Evolutionary conservation across 768 basidiomycete genomes (phyloP).

Genomic region (Paxillus ammoniavirescens): DNA sequence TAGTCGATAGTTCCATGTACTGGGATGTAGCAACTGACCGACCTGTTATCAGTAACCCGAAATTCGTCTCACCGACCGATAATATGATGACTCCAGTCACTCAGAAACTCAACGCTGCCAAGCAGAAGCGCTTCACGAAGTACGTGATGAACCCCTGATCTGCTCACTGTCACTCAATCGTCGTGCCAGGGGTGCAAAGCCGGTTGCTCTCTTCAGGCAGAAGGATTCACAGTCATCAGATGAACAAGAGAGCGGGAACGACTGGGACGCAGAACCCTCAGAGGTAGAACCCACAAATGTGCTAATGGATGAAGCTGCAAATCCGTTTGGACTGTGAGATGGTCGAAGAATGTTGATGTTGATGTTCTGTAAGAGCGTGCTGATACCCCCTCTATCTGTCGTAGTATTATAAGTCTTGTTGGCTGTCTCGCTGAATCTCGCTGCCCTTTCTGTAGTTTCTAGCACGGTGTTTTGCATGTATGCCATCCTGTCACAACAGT

Average conservation of each 20-base stretch:
- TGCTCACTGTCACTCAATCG: slow-evolving; percentile 4
- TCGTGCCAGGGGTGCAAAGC: slow-evolving; percentile 52
- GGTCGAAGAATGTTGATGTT: slow-evolving; percentile 6
- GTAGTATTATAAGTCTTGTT: slow-evolving; percentile 20
- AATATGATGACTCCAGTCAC: slow-evolving; percentile 92
- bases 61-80: slow-evolving; percentile 91
- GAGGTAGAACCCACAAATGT: slow-evolving; percentile 25
- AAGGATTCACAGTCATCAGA: slow-evolving; percentile 30
- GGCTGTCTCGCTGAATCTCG: slow-evolving; percentile 30
- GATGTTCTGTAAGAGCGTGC: slow-evolving; percentile 27
- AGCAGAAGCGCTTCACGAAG: slow-evolving; percentile 94
- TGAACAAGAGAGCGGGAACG: slow-evolving; percentile 35
- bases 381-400: slow-evolving; percentile 22
- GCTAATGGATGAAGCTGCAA: slow-evolving; percentile 57
- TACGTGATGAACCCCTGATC: slow-evolving; percentile 36
- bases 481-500: slow-evolving; percentile 11
- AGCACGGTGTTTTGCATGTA: slow-evolving; percentile 18
- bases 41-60: slow-evolving; percentile 64
- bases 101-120: slow-evolving; percentile 86
- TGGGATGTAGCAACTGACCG: slow-evolving; percentile 1
- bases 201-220: slow-evolving; percentile 55
- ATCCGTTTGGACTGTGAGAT: slow-evolving; percentile 54
- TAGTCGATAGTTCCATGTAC: slow-evolving; percentile 30
- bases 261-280: slow-evolving; percentile 34
- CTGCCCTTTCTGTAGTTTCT: slow-evolving; percentile 21